Conservation (phyloP, 192 early-diverging fungal species). For the Kickxella alabastrina region DNA sequence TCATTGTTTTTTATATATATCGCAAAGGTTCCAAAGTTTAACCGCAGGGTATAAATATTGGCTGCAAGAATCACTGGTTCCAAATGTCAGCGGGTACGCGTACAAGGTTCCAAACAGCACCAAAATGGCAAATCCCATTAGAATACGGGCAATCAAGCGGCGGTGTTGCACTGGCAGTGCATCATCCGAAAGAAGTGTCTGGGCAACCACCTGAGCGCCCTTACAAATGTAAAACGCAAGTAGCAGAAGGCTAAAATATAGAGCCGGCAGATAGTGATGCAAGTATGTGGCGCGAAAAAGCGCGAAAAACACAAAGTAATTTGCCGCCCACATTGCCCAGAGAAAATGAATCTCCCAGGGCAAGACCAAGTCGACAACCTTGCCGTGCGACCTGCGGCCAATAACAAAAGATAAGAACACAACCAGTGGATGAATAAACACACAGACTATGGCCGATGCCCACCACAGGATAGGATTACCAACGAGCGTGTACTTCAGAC, state of each 20-base stretch:
- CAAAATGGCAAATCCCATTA: background rate
- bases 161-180: too few species aligned
- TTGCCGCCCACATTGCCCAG: conserved; percentile 55
- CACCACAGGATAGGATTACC: conserved; percentile 92
- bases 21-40: too few species aligned
- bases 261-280: conserved; percentile 69
- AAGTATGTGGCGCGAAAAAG: conserved; percentile 70
- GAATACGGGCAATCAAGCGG: too few species aligned
- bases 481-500: conserved; percentile 79
- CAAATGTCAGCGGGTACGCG: conserved; percentile 25
- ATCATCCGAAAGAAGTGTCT: too few species aligned
- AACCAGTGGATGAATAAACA: conserved; percentile 21
- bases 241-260: conserved; percentile 63
- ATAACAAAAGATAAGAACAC: conserved; percentile 1
- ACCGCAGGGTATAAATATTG: too few species aligned
- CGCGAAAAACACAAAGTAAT: conserved; percentile 66
- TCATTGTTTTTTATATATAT: background rate
- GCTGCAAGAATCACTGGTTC: conserved; percentile 10
- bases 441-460: conserved; percentile 49
- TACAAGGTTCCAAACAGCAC: conserved; percentile 1
- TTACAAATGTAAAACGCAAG: conserved; percentile 25
- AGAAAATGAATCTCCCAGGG: conserved; percentile 12
- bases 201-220: too few species aligned
- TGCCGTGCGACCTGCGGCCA: conserved; percentile 10
- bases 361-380: background rate